A percentile compares a stretch with the other conserved stretches of the same genome.
These are phyloP conservation scores for Podila epicladia DNA, from an alignment of 192 early-diverging fungal species.

Conservation along the genomic window DNA sequence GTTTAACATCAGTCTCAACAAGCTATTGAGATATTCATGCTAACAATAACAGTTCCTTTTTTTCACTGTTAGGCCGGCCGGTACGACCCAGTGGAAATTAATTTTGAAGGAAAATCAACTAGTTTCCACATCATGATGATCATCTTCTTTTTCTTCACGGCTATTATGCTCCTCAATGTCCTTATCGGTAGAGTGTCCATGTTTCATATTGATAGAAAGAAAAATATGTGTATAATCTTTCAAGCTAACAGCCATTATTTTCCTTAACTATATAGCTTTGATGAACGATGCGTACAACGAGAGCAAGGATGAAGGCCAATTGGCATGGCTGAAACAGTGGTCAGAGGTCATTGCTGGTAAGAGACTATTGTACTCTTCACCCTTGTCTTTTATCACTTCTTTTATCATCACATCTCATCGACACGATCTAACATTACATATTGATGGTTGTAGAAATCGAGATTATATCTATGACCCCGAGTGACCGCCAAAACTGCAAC, in stretches of 20 bases:
- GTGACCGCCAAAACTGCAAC: constrained; percentile 40
- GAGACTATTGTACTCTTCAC: not conserved
- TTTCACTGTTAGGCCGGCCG: constrained; percentile 26
- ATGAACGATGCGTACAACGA: constrained; percentile 49
- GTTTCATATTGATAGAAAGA: not conserved
- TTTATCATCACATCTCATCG: not conserved
- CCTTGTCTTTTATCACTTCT: no score
- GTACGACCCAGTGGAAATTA: constrained; percentile 16
- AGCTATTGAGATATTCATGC: not conserved
- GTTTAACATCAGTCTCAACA: no score
- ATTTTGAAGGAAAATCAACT: not conserved
- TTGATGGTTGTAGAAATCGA: constrained; percentile 26
- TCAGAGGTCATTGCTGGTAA: constrained; percentile 45
- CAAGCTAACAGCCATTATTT: no score
- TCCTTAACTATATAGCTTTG: constrained; percentile 13
- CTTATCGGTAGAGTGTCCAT: constrained; percentile 24
- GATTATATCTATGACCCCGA: constrained; percentile 20
- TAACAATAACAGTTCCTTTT: not conserved
- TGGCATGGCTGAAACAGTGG: constrained; percentile 50
- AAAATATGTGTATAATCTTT: no score
- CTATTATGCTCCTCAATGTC: constrained; percentile 39
- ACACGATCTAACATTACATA: not conserved
- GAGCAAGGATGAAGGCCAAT: constrained; percentile 38
- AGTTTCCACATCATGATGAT: constrained; percentile 50
- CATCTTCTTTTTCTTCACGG: constrained; percentile 48